A percentile compares a stretch with the other conserved stretches of the same genome.
phyloP scores from a whole-genome alignment of 768 basidiomycete genomes.

The Neoboletus brunneissimus region DNA sequence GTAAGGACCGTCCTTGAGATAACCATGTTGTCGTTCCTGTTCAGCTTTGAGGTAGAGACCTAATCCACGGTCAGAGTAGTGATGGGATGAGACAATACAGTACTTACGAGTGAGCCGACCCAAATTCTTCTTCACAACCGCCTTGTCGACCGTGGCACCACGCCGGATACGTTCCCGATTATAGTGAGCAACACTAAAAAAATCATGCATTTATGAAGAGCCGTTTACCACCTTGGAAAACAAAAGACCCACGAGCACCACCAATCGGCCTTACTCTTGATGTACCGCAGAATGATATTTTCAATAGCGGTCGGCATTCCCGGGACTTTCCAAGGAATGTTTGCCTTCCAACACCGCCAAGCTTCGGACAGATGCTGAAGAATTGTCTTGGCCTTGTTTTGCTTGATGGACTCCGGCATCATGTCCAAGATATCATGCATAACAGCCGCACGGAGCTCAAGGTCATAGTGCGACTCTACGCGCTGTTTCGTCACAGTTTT shows the following conservation, averaged over 20 bases:
- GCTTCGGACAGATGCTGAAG: constrained; percentile 97
- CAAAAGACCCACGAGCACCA: constrained; percentile 75
- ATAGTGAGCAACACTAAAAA: constrained; percentile 83
- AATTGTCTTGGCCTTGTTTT: constrained; percentile 99
- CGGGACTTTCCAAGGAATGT: constrained; percentile 99
- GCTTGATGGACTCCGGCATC: constrained; percentile 99
- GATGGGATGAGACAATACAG: neutral
- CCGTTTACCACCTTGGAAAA: neutral
- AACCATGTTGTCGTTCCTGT: constrained; percentile 97
- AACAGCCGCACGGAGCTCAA: constrained; percentile 95
- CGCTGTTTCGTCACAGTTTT: constrained; percentile 99
- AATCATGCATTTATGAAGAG: neutral
- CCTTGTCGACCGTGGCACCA: constrained; percentile 96
- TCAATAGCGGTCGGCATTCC: constrained; percentile 99
- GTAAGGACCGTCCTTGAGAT: constrained; percentile 98
- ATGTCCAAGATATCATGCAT: constrained; percentile 99
- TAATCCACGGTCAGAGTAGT: constrained; percentile 24
- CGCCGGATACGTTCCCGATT: constrained; percentile 97
- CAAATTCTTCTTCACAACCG: constrained; percentile 98
- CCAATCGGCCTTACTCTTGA: constrained; percentile 99
- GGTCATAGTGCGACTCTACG: constrained; percentile 97
- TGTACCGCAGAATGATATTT: constrained; percentile 97
- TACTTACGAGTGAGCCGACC: constrained; percentile 89
- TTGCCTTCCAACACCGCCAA: constrained; percentile 97
- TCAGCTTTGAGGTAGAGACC: constrained; percentile 96